phyloP scores from a whole-genome alignment of 805 yeast genomes.

The Ogataea kodamae region DNA sequence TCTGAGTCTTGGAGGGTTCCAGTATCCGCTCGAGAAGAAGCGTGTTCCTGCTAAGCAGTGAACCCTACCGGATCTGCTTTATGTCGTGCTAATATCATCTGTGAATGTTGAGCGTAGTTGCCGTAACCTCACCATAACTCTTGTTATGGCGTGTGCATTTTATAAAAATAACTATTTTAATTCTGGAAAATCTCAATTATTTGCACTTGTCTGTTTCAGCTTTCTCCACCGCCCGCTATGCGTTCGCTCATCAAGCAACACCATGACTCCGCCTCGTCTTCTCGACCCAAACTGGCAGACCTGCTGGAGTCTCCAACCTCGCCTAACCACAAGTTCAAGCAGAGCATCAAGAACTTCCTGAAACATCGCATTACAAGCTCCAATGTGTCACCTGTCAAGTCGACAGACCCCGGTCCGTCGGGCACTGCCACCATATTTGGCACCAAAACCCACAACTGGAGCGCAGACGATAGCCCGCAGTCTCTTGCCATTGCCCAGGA shows the following conservation, averaged over 20 bases:
- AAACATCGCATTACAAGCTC: slow-evolving; percentile 23
- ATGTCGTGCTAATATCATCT: no score
- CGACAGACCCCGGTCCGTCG: slow-evolving; percentile 5
- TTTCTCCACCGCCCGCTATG: slow-evolving; percentile 22
- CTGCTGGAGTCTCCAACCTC: slow-evolving; percentile 16
- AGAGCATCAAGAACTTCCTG: slow-evolving; percentile 27
- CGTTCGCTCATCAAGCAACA: slow-evolving; percentile 33
- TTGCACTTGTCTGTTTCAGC: no score
- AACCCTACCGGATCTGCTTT: no score
- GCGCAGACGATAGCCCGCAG: slow-evolving; percentile 19
- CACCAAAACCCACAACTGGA: slow-evolving; percentile 32
- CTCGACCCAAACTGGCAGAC: slow-evolving; percentile 9
- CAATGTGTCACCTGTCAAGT: slow-evolving; percentile 10
- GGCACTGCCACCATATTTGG: slow-evolving; percentile 28
- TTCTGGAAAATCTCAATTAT: no score
- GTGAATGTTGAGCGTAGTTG: no score
- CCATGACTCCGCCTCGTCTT: slow-evolving; percentile 19
- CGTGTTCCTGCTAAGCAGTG: slow-evolving; percentile 9
- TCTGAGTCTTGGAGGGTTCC: slow-evolving; percentile 73
- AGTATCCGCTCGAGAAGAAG: slow-evolving; percentile 19
- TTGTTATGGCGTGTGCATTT: no score
- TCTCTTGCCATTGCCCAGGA: slow-evolving; percentile 13
- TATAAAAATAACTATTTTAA: no score
- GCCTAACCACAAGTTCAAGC: slow-evolving; percentile 20
- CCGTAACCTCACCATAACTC: no score